Percentiles rank a stretch among this genome's conserved stretches.
phyloP scores from a whole-genome alignment of 345 rosid species.

The Bruguiera sexangula region DNA sequence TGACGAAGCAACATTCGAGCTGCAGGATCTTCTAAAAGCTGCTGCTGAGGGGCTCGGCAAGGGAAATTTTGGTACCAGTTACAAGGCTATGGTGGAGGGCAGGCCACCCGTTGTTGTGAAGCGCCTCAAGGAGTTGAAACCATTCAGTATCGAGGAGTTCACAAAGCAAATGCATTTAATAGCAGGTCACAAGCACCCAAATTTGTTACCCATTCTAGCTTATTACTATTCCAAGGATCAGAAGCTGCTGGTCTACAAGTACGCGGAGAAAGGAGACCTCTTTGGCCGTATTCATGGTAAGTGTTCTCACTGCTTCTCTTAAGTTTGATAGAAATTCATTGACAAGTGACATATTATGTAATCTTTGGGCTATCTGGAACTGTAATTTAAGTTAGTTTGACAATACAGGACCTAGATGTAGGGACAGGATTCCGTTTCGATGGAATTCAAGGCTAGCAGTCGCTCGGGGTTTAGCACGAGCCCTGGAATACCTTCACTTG shows the following conservation, averaged over 20 bases:
- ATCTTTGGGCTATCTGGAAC: not conserved
- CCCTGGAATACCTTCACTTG: conserved; percentile 49
- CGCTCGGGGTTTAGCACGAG: conserved; percentile 45
- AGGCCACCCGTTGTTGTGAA: conserved; percentile 38
- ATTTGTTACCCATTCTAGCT: conserved; percentile 60
- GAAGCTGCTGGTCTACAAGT: conserved; percentile 47
- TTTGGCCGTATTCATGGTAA: conserved; percentile 52
- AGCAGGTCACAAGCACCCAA: conserved; percentile 39
- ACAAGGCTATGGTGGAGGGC: conserved; percentile 42
- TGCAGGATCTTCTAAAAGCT: conserved; percentile 47
- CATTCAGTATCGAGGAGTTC: conserved; percentile 42
- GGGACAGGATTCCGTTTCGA: conserved; percentile 38
- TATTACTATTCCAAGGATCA: conserved; percentile 65
- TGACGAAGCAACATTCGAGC: conserved; percentile 25
- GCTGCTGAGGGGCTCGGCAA: conserved; percentile 50
- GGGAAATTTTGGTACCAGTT: conserved; percentile 45
- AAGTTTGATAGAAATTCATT: no score
- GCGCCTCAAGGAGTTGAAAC: conserved; percentile 42
- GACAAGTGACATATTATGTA: not conserved
- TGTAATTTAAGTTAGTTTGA: not conserved
- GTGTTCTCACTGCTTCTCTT: not conserved
- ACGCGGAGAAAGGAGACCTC: conserved; percentile 46
- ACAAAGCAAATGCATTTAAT: conserved; percentile 30
- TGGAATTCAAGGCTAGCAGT: conserved; percentile 48
- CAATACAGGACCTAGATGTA: conserved; percentile 38